Evolutionary conservation across 2,329 filamentous ascomycete species (phyloP), one percentile per base, ranked within the genome.

Genomic region (Cordyceps tenuipes): DNA sequence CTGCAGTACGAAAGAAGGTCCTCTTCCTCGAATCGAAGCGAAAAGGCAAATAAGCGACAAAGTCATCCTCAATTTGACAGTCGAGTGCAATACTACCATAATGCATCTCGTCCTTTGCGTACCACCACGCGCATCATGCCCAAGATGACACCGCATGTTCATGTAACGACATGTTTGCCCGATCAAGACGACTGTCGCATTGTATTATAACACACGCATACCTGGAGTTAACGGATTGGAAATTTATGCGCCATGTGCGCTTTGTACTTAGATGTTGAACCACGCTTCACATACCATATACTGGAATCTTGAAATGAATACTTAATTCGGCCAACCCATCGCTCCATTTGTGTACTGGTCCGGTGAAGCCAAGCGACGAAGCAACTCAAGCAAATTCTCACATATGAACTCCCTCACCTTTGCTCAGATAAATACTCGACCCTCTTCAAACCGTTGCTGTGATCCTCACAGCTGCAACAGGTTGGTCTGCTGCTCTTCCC

Each of bases 21-120:
- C 82, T 99, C 34, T 99, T 99, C 76, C 83, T 97, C 61, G 94
- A 99, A 73, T 86, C 90, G 71, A 97, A 96, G 73, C 88, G 91
- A 72, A 88, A 87, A 72, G 81, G 82, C 60, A 86, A 82, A 76
- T 82, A 75, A 68, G 65, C 56, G 5, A 39, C 52, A 8, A 4
- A 2, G 26, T 29, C 21, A 26, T 21, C 13, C 26, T 15, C 15
- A 0, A 19, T 26, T 26, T n/a, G 8, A 29, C 43, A 51, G 55
- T 43, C 26, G 31, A 44, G 19, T 53, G 39, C 41, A 50, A 10
- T 19, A 47, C 49, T 43, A 62, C 17, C 34, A 48, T 49, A 47
- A 47, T 7, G 61, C 31, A 50, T 5, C 39, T 55, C n/a, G 53
- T 36, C 8, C 26, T 41, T 54, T 23, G 61, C 39, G n/a, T 13